Conservation (phyloP, 352 stramenopile genomes). For the Globisporangium paroecandrum region DNA sequence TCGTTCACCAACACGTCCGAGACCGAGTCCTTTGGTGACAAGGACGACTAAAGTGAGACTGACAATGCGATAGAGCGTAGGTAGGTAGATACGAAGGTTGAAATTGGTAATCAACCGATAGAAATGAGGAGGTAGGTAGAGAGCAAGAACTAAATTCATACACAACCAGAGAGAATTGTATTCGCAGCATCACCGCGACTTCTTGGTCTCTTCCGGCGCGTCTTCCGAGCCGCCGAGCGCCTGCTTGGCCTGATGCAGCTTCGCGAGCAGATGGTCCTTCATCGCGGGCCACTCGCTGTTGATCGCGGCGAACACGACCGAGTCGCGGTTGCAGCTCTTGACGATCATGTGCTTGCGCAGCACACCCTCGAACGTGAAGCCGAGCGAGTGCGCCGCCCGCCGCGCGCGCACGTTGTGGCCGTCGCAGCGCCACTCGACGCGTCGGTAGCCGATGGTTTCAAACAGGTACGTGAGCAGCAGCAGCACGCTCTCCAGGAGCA, state of each 20-base stretch:
- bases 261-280: conserved; percentile 59
- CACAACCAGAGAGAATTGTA: not conserved
- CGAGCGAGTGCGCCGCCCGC: conserved; percentile 71
- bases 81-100: not conserved
- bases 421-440: conserved; percentile 86
- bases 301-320: conserved; percentile 77
- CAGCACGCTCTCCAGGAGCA: conserved; percentile 57
- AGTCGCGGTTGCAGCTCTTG: conserved; percentile 84
- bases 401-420: conserved; percentile 84
- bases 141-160: not conserved
- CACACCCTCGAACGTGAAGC: conserved; percentile 87
- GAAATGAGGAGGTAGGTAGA: conserved; percentile 7
- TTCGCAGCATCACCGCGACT: conserved; percentile 26
- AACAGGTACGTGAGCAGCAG: conserved; percentile 77
- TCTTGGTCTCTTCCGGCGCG: conserved; percentile 26
- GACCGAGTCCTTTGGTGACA: conserved; percentile 13
- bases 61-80: not conserved
- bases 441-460: conserved; percentile 57
- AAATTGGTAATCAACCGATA: conserved; percentile 6
- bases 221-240: conserved; percentile 6
- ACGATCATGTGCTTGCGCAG: conserved; percentile 84
- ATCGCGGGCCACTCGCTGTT: conserved; percentile 86
- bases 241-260: conserved; percentile 24
- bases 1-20: conserved; percentile 37
- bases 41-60: conserved; percentile 11